Percentiles rank a stretch among this genome's conserved stretches.
These are phyloP conservation scores for Metschnikowia koreensis DNA, from an alignment of 805 yeast genomes.

Conservation along the genomic window DNA sequence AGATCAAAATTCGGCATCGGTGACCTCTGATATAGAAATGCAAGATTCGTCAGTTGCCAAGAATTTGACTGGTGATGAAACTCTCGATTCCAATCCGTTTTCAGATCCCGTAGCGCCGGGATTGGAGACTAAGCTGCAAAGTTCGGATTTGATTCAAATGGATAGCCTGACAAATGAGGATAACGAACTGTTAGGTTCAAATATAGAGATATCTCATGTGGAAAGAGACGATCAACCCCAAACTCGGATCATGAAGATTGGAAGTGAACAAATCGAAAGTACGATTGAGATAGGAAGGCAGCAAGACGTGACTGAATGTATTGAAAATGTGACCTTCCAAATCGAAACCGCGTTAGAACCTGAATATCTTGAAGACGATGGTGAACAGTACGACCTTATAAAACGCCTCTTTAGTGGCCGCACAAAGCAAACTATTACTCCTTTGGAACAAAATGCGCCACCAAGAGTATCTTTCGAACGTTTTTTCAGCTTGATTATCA, in stretches of 20 bases:
- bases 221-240: slow-evolving; percentile 6
- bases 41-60: not conserved
- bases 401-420: slow-evolving; percentile 83
- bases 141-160: slow-evolving; percentile 5
- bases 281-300: slow-evolving; percentile 84
- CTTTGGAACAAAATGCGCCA: slow-evolving; percentile 36
- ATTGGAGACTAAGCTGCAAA: not conserved
- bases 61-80: not conserved
- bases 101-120: not conserved
- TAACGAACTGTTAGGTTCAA: not conserved
- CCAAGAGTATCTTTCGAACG: slow-evolving; percentile 54
- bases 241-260: slow-evolving; percentile 33
- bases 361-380: slow-evolving; percentile 56
- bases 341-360: slow-evolving; percentile 85
- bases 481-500: slow-evolving; percentile 77
- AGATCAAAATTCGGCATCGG: slow-evolving; percentile 1
- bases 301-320: slow-evolving; percentile 97
- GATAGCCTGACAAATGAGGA: slow-evolving; percentile 5
- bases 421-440: slow-evolving; percentile 72
- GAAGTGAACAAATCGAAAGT: slow-evolving; percentile 66
- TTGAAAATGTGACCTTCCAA: slow-evolving; percentile 88
- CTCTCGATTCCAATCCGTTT: slow-evolving; percentile 1
- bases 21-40: slow-evolving; percentile 1
- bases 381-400: slow-evolving; percentile 80
- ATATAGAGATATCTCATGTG: not conserved